Conservation (phyloP, 73 alveolate species). For the Paramecium primaurelia region DNA sequence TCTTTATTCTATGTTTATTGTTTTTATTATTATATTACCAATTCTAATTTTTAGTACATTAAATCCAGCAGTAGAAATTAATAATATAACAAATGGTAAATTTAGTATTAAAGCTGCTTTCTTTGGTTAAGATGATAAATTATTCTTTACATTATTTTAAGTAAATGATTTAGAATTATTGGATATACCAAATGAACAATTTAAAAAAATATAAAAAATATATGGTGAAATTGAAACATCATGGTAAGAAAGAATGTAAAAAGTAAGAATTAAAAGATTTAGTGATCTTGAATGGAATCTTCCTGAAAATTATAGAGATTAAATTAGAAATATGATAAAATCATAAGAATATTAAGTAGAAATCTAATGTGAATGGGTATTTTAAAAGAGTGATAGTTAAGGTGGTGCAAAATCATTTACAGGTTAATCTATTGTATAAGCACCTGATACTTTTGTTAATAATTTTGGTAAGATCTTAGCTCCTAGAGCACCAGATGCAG, state of each 20-base stretch:
- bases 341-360: constrained; percentile 3
- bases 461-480: constrained; percentile 42
- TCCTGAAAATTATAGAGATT: constrained; percentile 50
- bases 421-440: not conserved
- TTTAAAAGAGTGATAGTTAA: constrained; percentile 4
- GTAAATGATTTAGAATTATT: constrained; percentile 44
- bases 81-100: constrained; percentile 72
- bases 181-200: constrained; percentile 46
- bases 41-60: constrained; percentile 84
- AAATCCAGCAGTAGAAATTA: constrained; percentile 90
- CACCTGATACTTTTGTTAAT: constrained; percentile 43
- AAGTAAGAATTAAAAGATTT: constrained; percentile 31
- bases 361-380: constrained; percentile 36
- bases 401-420: constrained; percentile 32
- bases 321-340: constrained; percentile 37
- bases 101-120: constrained; percentile 34
- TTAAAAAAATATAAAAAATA: not conserved
- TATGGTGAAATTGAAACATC: constrained; percentile 47
- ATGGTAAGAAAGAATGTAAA: constrained; percentile 57
- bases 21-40: constrained; percentile 83
- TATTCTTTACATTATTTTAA: constrained; percentile 35
- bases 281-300: constrained; percentile 48
- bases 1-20: constrained; percentile 64
- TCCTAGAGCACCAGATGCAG: constrained; percentile 49
- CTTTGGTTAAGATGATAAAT: constrained; percentile 30